Conservation (phyloP, 805 yeast genomes). For the Kodamaea nitidulidarum region DNA sequence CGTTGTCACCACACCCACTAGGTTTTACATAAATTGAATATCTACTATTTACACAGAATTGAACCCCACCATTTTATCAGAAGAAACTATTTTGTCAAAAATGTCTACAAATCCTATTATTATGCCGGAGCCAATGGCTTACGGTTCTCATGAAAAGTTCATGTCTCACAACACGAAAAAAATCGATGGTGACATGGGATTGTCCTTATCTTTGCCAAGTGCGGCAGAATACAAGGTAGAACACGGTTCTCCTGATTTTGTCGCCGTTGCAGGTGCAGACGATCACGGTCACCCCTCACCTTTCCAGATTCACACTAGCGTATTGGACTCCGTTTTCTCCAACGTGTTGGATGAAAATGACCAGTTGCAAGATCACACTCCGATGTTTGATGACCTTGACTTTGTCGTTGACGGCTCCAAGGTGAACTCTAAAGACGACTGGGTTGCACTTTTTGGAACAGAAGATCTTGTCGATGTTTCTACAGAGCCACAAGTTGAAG, state of each 20-base stretch:
- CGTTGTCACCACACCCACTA: conserved; percentile 5
- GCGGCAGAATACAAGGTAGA: conserved; percentile 7
- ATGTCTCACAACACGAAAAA: conserved; percentile 10
- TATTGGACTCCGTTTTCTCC: conserved; percentile 50
- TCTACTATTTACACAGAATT: conserved; percentile 1
- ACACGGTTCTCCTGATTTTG: conserved; percentile 4
- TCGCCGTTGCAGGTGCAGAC: conserved; percentile 7
- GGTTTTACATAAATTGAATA: conserved; percentile 5
- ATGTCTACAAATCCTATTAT: conserved; percentile 20
- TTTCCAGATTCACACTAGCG: conserved; percentile 48
- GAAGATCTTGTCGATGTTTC: conserved; percentile 17
- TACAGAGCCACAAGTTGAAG: conserved; percentile 12
- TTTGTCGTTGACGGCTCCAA: conserved; percentile 38
- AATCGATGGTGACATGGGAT: conserved; percentile 4
- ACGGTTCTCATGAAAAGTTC: conserved; percentile 21
- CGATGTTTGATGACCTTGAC: conserved; percentile 58
- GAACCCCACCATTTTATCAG: conserved; percentile 5
- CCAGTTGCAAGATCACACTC: conserved; percentile 41
- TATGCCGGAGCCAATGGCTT: conserved; percentile 18
- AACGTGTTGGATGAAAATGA: conserved; percentile 31
- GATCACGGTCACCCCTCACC: conserved; percentile 34
- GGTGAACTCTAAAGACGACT: conserved; percentile 43
- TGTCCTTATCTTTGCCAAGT: conserved; percentile 5
- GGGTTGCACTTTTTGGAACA: conserved; percentile 58
- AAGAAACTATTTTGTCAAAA: conserved; percentile 13